Conservation (phyloP, 2,329 filamentous ascomycete species). For the Apiospora phragmitis region DNA sequence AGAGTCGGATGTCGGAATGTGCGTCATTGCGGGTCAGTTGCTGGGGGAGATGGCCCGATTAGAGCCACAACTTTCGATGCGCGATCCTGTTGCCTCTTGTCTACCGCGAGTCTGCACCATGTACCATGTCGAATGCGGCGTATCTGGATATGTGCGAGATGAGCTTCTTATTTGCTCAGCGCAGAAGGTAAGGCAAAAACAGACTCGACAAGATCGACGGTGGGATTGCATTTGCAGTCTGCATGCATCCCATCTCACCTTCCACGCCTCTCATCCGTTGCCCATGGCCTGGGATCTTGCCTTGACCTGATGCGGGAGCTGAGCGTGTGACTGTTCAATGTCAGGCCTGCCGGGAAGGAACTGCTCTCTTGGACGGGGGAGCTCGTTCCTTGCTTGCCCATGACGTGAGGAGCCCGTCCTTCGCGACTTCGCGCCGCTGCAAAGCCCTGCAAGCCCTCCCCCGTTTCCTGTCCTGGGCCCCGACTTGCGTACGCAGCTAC, state of each 20-base stretch:
- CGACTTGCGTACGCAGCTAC: not conserved
- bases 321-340: not conserved
- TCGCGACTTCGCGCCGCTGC: not conserved
- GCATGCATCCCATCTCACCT: not conserved
- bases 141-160: not conserved
- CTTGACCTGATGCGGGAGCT: not conserved
- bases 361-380: not conserved
- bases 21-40: not conserved
- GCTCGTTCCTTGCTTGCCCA: not conserved
- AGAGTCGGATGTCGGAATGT: not conserved
- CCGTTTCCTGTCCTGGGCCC: not conserved
- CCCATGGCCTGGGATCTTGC: not conserved
- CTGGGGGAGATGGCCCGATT: not conserved
- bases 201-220: not conserved
- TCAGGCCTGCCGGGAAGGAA: not conserved
- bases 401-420: not conserved
- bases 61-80: not conserved
- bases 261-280: not conserved
- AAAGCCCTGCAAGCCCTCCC: not conserved
- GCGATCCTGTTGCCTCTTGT: not conserved
- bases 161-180: no score
- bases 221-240: not conserved
- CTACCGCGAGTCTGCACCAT: not conserved
- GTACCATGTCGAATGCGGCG: conserved; percentile 1
- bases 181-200: not conserved